Evolutionary conservation across 2,329 filamentous ascomycete genomes (phyloP), one percentile per base, ranked within the genome.

Genomic region (Verruconis gallopava): DNA sequence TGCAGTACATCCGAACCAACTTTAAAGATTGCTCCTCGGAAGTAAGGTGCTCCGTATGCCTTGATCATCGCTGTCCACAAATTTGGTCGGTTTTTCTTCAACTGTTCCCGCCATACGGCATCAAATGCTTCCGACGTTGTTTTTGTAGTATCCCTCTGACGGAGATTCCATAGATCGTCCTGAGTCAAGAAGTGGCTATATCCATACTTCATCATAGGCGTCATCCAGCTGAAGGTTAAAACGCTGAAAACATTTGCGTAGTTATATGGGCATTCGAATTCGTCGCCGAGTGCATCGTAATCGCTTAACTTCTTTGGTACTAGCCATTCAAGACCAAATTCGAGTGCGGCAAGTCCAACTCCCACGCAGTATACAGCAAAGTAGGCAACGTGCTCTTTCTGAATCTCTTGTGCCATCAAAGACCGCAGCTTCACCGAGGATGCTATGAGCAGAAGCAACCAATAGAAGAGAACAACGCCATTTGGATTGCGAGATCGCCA

Each of bases 161-260:
- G 76, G 44, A 98, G 68, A 46, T 85, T 89, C 93, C 93, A 98
- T 18, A 98, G 71, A 59, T 98, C 89, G 48, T 95, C 85, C 58
- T 96, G 86, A 1, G 86, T 94, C 47, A 98, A 69, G 58, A 78
- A 98, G 45, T 88, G 77, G 55, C 81, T 84, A 67, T 98, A 96
- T 1, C 91, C 91, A 55, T 81, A 81, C 56, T 79, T 86, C 91
- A 98, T 98, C 74, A 98, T 67, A 0, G 91, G 88, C 0, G 91
- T 96, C 89, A 98, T 95, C 91, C 91, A 98, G 42, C 82, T 80
- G 60, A 98, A 98, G 0, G 89, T 94, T 36, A 98, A 71, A 39
- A 84, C 77, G 3, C 89, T 94, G 64, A 98, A 98, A 40, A 96
- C 71, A 46, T 89, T 86, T 11, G 91, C 88, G 58, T 94, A 93